Percentiles rank a stretch among this genome's conserved stretches.
phyloP scores from a whole-genome alignment of 1,284 basidiomycete species.

The Ceratobasidium sp. region DNA sequence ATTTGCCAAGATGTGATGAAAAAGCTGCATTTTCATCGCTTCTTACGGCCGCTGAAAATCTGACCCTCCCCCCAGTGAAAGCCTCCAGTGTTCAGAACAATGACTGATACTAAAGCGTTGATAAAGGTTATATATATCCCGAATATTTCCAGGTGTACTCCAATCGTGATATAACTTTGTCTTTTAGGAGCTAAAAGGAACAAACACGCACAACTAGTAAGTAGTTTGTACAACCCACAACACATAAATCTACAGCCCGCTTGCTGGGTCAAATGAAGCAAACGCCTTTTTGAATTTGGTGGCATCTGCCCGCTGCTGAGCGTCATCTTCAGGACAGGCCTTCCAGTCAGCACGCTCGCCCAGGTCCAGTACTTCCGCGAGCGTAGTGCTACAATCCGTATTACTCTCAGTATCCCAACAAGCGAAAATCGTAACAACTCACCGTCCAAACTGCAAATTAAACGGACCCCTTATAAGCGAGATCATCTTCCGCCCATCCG shows the following conservation, averaged over 20 bases:
- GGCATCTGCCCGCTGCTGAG: slow-evolving; percentile 85
- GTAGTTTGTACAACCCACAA: not conserved
- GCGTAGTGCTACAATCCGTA: slow-evolving; percentile 70
- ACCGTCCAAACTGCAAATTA: slow-evolving; percentile 94
- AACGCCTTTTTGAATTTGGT: slow-evolving; percentile 86
- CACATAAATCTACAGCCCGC: not conserved
- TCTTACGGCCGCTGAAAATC: no score
- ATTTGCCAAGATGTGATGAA: no score
- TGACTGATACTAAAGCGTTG: no score
- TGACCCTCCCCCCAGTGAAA: no score
- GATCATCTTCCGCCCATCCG: slow-evolving; percentile 85
- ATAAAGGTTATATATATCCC: no score
- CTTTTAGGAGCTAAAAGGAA: not conserved
- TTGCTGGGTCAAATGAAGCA: slow-evolving; percentile 69
- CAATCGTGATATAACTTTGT: not conserved
- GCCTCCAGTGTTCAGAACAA: no score
- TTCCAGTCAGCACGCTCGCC: slow-evolving; percentile 92
- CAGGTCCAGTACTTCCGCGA: slow-evolving; percentile 78
- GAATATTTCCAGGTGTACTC: no score
- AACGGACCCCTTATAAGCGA: slow-evolving; percentile 87
- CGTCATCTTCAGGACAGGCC: slow-evolving; percentile 80
- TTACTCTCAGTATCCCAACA: slow-evolving; percentile 42
- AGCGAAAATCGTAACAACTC: slow-evolving; percentile 54
- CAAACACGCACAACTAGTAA: not conserved
- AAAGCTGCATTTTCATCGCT: no score